phyloP scores from a whole-genome alignment of 2,329 filamentous ascomycete genomes.

The Diatrype stigma region DNA sequence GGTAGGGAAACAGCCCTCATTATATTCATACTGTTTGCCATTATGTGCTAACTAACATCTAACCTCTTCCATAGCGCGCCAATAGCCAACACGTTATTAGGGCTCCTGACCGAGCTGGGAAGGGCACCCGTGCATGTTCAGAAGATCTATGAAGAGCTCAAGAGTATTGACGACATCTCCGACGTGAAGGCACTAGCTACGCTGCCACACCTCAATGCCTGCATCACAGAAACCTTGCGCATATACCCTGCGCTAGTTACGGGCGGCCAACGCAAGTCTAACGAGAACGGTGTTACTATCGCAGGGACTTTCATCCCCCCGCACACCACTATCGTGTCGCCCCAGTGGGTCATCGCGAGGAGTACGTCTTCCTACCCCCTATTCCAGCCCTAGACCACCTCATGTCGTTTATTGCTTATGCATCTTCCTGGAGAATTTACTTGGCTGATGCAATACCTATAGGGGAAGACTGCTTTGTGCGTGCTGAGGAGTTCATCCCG shows the following conservation, averaged over 20 bases:
- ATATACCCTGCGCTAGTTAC: conserved; percentile 17
- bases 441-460: background rate
- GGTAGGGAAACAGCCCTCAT: no score
- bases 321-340: conserved; percentile 11
- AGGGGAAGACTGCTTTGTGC: conserved; percentile 26
- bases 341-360: conserved; percentile 13
- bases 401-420: no score
- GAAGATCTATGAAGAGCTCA: conserved; percentile 6
- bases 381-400: no score
- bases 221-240: conserved; percentile 21
- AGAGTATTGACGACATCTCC: conserved; percentile 10
- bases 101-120: conserved; percentile 14
- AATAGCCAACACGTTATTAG: conserved; percentile 9
- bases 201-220: conserved; percentile 19
- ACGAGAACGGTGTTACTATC: conserved; percentile 8
- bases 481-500: conserved; percentile 30
- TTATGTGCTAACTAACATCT: background rate
- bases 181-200: conserved; percentile 12
- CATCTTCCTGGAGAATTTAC: background rate
- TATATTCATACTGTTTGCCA: background rate
- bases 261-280: conserved; percentile 16
- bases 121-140: conserved; percentile 12
- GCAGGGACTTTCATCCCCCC: conserved; percentile 9
- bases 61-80: conserved; percentile 11
- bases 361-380: background rate